Percentiles rank a stretch among this genome's conserved stretches.
phyloP scores from a whole-genome alignment of 192 early-diverging fungal species.

The Linnemannia schmuckeri region DNA sequence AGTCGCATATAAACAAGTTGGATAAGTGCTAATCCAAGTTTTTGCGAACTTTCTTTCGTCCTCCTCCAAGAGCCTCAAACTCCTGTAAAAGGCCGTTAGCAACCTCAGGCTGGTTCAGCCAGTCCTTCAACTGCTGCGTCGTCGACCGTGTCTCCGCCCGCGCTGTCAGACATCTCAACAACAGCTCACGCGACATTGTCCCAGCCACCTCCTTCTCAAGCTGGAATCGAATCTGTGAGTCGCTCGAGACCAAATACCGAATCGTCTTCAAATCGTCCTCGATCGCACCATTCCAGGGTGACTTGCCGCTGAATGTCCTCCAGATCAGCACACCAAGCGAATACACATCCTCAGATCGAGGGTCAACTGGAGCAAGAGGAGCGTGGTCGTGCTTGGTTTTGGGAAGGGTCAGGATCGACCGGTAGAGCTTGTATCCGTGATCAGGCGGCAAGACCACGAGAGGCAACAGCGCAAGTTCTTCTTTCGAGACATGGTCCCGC shows the following conservation, averaged over 20 bases:
- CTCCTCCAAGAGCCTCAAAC: constrained; percentile 59
- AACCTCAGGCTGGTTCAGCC: constrained; percentile 59
- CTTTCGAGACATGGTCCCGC: constrained; percentile 48
- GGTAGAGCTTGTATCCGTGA: constrained; percentile 70
- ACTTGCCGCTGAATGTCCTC: constrained; percentile 71
- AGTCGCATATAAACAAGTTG: not conserved
- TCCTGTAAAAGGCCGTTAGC: constrained; percentile 60
- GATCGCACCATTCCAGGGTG: constrained; percentile 71
- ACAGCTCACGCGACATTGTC: constrained; percentile 54
- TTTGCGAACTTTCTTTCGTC: constrained; percentile 50
- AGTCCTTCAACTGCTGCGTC: constrained; percentile 58
- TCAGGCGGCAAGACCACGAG: constrained; percentile 67
- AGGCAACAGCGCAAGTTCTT: constrained; percentile 62
- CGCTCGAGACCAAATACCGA: constrained; percentile 62
- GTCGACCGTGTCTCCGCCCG: constrained; percentile 60
- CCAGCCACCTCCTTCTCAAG: constrained; percentile 63
- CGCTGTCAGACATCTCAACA: constrained; percentile 62
- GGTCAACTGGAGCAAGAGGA: constrained; percentile 60
- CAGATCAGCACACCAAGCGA: constrained; percentile 70
- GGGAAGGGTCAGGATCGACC: constrained; percentile 69
- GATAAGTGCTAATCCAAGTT: constrained; percentile 24
- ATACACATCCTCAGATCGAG: constrained; percentile 69
- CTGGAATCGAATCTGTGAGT: constrained; percentile 62
- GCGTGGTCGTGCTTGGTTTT: constrained; percentile 62
- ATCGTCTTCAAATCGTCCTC: constrained; percentile 70